phyloP scores from a whole-genome alignment of 2,329 filamentous ascomycete species.

The Helotiales sp. region DNA sequence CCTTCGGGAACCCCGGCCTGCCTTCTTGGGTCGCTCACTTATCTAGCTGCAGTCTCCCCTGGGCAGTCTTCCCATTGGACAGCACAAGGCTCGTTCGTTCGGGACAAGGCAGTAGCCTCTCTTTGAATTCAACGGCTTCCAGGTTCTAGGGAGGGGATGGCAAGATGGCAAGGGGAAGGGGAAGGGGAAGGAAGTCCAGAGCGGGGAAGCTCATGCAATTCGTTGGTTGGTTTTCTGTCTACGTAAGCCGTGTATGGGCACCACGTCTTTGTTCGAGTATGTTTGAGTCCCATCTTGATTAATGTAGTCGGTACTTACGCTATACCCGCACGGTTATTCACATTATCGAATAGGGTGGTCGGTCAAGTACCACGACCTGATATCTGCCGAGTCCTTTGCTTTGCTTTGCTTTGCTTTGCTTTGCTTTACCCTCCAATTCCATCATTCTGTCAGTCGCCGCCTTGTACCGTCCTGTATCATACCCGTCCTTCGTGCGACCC shows the following conservation, averaged over 20 bases:
- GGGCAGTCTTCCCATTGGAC: background rate
- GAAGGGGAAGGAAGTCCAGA: background rate
- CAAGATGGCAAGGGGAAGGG: too few relatives aligned
- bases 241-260: background rate
- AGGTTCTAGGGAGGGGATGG: background rate
- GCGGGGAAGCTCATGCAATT: background rate
- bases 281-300: background rate
- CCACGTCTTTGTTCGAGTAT: background rate
- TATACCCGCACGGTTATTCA: background rate
- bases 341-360: background rate
- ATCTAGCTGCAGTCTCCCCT: constrained; percentile 10
- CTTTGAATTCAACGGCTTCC: background rate
- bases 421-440: background rate
- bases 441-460: constrained; percentile 5
- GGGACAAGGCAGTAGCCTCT: background rate
- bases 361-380: background rate
- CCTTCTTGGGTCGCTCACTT: background rate
- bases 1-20: constrained; percentile 16
- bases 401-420: background rate
- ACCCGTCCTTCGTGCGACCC: constrained; percentile 9
- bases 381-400: background rate
- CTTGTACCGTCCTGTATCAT: background rate
- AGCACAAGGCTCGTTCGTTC: background rate
- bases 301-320: background rate
- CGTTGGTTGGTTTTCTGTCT: constrained; percentile 1